phyloP scores from a whole-genome alignment of 176 grass and related monocot species.

The Carex cristatella region DNA sequence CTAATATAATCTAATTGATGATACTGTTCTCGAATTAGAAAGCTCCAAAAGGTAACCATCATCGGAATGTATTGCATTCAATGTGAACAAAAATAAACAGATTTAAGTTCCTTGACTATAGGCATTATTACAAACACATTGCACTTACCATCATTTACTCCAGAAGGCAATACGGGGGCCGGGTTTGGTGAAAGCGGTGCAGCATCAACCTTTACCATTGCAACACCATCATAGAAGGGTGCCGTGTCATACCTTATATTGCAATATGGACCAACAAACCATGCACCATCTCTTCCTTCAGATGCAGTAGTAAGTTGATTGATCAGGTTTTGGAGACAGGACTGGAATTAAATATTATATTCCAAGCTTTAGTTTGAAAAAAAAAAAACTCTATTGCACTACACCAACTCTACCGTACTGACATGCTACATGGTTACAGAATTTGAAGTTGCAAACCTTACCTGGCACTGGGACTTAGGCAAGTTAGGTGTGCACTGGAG shows the following conservation, averaged over 20 bases:
- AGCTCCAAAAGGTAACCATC: neutral
- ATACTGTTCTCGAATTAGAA: neutral
- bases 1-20: neutral
- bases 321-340: constrained; percentile 20
- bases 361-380: neutral
- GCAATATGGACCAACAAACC: constrained; percentile 35
- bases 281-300: constrained; percentile 31
- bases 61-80: neutral
- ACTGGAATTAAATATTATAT: constrained; percentile 1
- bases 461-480: constrained; percentile 16
- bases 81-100: neutral
- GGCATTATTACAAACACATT: neutral
- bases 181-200: neutral
- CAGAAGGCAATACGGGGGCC: neutral
- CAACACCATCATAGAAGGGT: constrained; percentile 27
- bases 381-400: no score
- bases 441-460: neutral
- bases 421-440: neutral
- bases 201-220: constrained; percentile 6
- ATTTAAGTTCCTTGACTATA: neutral
- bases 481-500: constrained; percentile 36
- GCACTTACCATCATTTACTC: neutral
- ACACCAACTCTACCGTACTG: neutral
- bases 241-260: constrained; percentile 41
- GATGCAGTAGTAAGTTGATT: neutral